phyloP scores from a whole-genome alignment of 2,329 filamentous ascomycete genomes.

The Trichothecium sympodiale region DNA sequence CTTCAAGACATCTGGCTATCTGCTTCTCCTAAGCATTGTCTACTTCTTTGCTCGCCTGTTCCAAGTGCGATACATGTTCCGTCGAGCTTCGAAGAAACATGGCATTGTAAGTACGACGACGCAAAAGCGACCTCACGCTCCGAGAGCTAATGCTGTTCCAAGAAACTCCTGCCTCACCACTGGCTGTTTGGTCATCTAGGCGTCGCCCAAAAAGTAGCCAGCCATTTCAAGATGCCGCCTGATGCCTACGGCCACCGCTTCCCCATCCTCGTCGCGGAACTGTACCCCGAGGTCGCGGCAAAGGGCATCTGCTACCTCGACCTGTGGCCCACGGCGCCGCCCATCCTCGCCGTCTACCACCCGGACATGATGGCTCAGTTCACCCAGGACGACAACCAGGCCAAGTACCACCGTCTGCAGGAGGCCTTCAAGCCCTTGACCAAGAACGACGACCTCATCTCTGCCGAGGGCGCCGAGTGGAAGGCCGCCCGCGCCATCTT shows the following conservation, averaged over 20 bases:
- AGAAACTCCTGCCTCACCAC: constrained; percentile 6
- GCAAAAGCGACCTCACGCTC: too few species aligned
- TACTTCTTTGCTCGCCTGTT: constrained; percentile 1
- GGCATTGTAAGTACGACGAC: constrained; percentile 1
- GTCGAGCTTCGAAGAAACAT: background rate
- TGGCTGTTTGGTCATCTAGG: constrained; percentile 9
- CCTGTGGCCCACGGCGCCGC: constrained; percentile 14
- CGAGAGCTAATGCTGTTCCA: too few species aligned
- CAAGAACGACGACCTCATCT: constrained; percentile 10
- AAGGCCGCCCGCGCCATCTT: constrained; percentile 14
- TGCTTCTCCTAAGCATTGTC: background rate
- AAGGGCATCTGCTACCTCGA: constrained; percentile 16
- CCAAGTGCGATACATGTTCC: background rate
- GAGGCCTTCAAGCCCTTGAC: constrained; percentile 8
- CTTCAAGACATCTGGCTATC: background rate
- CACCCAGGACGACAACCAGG: constrained; percentile 10
- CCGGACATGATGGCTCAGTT: constrained; percentile 13
- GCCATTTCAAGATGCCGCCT: constrained; percentile 9
- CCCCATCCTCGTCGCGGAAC: constrained; percentile 1
- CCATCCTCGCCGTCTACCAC: constrained; percentile 13
- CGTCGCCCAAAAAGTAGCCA: constrained; percentile 5
- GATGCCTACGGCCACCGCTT: constrained; percentile 7
- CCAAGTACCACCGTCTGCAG: constrained; percentile 7
- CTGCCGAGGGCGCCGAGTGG: constrained; percentile 13
- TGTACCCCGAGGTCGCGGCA: constrained; percentile 10